phyloP scores from a whole-genome alignment of 306 rosid species.

The Mimosa bimucronata region DNA sequence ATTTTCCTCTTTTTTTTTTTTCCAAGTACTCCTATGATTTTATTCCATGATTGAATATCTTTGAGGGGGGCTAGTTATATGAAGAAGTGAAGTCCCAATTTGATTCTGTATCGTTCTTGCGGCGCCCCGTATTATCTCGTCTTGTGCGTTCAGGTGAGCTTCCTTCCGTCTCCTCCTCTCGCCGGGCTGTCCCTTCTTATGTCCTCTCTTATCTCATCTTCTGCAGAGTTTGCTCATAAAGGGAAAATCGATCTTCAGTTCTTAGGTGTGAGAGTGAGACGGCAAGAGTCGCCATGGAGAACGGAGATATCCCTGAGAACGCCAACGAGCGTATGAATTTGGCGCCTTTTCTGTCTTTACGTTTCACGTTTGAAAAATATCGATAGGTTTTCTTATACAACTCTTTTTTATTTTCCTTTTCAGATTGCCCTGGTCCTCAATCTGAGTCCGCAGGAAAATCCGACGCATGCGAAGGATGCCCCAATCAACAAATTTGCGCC shows the following conservation, averaged over 20 bases:
- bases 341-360: neutral
- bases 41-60: too few species aligned
- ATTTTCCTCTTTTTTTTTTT: too few species aligned
- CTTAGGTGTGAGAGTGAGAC: neutral
- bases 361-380: neutral
- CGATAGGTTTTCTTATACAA: neutral
- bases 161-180: too few species aligned
- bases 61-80: too few species aligned
- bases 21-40: too few species aligned
- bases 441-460: slow-evolving; percentile 88
- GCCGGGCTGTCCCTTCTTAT: too few species aligned
- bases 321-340: slow-evolving; percentile 83
- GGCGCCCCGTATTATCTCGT: too few species aligned
- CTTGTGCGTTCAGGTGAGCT: too few species aligned
- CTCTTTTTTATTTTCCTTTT: neutral
- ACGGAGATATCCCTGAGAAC: slow-evolving; percentile 74
- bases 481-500: slow-evolving; percentile 85
- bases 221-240: neutral
- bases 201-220: neutral
- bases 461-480: slow-evolving; percentile 84
- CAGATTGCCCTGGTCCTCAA: slow-evolving; percentile 94
- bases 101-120: too few species aligned
- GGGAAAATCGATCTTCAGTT: neutral
- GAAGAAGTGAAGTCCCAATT: too few species aligned
- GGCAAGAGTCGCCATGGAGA: slow-evolving; percentile 56